Evolutionary conservation across 73 alveolate genomes (phyloP).

Genomic region (Tetrahymena malaccensis): DNA sequence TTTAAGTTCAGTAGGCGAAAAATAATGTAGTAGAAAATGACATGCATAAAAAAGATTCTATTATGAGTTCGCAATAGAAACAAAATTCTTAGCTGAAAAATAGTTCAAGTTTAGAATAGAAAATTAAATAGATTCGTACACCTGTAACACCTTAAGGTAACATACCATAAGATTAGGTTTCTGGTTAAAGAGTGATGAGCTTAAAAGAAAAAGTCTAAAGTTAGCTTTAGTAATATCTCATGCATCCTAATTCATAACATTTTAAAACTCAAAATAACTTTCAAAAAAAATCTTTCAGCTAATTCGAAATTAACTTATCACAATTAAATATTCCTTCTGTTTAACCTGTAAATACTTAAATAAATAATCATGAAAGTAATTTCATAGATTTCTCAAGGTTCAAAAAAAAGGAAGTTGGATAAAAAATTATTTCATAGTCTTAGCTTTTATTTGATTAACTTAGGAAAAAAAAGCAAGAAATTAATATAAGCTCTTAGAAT

Average conservation of each 20-base stretch:
- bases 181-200: background rate
- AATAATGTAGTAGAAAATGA: background rate
- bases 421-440: background rate
- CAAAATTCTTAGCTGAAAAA: background rate
- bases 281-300: too few relatives aligned
- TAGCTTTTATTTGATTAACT: background rate
- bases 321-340: background rate
- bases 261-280: background rate
- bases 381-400: background rate
- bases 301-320: background rate
- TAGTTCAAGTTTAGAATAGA: background rate
- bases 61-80: background rate
- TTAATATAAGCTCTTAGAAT: background rate
- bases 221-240: background rate
- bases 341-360: background rate
- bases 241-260: background rate
- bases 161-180: background rate
- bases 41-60: background rate
- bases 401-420: background rate
- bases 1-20: background rate
- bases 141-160: background rate
- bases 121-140: background rate
- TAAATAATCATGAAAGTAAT: too few relatives aligned
- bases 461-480: background rate
- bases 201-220: background rate